Percentiles rank a stretch among this genome's conserved stretches.
These are phyloP conservation scores for Pneumocystis sp. DNA, from an alignment of 1,139 yeast genomes.

Conservation along the genomic window DNA sequence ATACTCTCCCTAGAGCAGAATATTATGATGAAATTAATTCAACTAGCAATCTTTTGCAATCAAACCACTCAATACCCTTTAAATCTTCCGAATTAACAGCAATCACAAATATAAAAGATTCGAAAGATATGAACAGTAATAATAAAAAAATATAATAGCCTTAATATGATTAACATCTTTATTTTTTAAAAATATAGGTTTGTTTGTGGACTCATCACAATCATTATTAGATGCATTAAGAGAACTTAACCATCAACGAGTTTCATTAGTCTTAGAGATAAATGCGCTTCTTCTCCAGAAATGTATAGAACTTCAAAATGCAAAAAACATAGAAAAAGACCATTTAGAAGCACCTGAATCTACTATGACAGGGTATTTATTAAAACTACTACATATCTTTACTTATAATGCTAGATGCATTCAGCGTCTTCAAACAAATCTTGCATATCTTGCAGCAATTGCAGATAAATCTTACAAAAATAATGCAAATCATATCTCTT, in stretches of 20 bases:
- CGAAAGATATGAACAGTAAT: background rate
- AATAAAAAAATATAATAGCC: background rate
- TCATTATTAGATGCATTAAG: background rate
- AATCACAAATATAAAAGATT: background rate
- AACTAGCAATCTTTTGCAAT: background rate
- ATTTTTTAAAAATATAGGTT: background rate
- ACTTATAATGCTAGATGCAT: background rate
- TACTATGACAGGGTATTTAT: background rate
- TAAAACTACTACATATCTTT: background rate
- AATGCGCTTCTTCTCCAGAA: constrained; percentile 8
- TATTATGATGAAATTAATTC: background rate
- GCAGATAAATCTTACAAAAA: background rate
- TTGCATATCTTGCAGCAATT: background rate
- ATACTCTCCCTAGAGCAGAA: background rate
- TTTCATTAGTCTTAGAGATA: constrained; percentile 8
- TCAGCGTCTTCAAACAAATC: background rate
- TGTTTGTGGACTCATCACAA: background rate
- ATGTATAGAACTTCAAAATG: background rate
- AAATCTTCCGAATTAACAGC: background rate
- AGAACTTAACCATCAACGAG: background rate
- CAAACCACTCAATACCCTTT: background rate
- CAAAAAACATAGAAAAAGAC: background rate
- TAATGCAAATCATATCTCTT: background rate
- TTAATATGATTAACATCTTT: background rate
- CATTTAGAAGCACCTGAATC: background rate